Percentiles rank a stretch among this genome's conserved stretches.
Conservation (phyloP, 2,329 filamentous ascomycete genomes). For the Cladosporium sp. region DNA sequence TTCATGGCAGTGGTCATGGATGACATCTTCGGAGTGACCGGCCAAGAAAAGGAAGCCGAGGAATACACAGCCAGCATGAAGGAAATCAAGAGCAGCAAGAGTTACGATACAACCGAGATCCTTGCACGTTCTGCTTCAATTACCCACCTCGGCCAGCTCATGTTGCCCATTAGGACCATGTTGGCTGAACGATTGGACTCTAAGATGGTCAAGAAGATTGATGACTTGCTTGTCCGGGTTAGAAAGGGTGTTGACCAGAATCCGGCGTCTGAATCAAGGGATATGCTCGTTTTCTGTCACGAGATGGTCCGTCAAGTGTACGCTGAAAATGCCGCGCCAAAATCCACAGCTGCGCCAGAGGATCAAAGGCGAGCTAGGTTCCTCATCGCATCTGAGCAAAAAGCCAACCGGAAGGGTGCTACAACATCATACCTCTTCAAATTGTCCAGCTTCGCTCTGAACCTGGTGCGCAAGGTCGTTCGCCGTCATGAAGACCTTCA, state of each 20-base stretch:
- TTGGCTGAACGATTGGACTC: conserved; percentile 80
- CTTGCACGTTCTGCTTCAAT: conserved; percentile 80
- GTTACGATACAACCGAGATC: conserved; percentile 94
- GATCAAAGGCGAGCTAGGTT: conserved; percentile 67
- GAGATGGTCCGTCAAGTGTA: conserved; percentile 88
- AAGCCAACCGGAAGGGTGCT: conserved; percentile 51
- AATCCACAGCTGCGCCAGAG: conserved; percentile 28
- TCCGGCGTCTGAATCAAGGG: conserved; percentile 68
- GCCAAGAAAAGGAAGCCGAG: conserved; percentile 94
- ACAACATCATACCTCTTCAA: conserved; percentile 83
- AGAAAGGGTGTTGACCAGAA: conserved; percentile 81
- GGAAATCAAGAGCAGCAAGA: conserved; percentile 97
- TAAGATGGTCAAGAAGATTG: conserved; percentile 81
- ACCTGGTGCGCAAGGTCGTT: conserved; percentile 78
- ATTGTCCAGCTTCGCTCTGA: conserved; percentile 79
- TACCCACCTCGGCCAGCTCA: conserved; percentile 65
- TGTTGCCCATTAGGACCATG: conserved; percentile 73
- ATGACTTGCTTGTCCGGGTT: conserved; percentile 79
- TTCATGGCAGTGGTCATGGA: conserved; percentile 90
- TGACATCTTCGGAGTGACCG: conserved; percentile 87
- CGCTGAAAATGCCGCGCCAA: conserved; percentile 36
- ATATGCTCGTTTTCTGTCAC: conserved; percentile 91
- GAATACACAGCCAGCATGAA: conserved; percentile 95
- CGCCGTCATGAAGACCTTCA: conserved; percentile 80
- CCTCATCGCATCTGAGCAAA: conserved; percentile 70